Conservation (phyloP, 257 asterid species). For the Solanum habrochaites region DNA sequence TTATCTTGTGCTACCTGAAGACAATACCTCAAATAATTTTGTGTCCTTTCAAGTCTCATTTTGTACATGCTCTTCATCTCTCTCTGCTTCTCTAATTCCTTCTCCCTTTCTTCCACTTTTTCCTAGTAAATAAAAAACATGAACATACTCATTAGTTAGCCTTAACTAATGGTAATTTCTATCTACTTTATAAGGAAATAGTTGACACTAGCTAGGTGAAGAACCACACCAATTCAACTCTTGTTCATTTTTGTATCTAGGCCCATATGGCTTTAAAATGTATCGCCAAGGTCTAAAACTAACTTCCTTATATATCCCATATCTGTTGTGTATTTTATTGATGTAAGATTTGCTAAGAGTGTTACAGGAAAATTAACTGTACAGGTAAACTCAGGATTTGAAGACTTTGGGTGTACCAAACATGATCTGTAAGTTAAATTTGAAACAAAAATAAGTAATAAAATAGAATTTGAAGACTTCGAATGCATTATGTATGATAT, state of each 20-base stretch:
- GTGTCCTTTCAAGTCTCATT: conserved; percentile 26
- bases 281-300: not conserved
- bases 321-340: not conserved
- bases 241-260: not conserved
- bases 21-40: conserved; percentile 21
- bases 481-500: too few species aligned
- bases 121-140: not conserved
- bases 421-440: too few species aligned
- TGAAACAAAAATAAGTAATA: too few species aligned
- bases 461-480: too few species aligned
- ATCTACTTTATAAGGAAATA: not conserved
- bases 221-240: not conserved
- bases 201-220: not conserved
- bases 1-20: conserved; percentile 63
- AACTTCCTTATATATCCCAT: not conserved
- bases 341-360: not conserved
- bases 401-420: too few species aligned
- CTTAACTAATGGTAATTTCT: not conserved
- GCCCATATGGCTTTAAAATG: not conserved
- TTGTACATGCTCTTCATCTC: conserved; percentile 26
- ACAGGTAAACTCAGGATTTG: not conserved
- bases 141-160: not conserved
- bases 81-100: conserved; percentile 31
- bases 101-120: conserved; percentile 40
- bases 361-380: not conserved